Percentiles rank a stretch among this genome's conserved stretches.
phyloP scores from a whole-genome alignment of 78 protist species.

The Dictyostelium capitatum region DNA sequence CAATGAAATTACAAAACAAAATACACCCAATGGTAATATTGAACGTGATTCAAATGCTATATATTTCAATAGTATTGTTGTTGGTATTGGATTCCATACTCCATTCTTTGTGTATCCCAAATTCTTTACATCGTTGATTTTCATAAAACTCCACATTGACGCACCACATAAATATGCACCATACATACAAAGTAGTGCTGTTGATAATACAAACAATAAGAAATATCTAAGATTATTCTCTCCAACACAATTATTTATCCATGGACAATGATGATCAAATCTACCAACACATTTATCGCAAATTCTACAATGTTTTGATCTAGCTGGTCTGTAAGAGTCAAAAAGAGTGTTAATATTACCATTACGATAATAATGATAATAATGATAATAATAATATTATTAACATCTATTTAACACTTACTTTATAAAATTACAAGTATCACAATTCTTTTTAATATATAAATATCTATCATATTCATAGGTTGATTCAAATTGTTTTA shows the following conservation, averaged over 20 bases:
- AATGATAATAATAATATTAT: background rate
- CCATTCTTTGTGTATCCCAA: constrained; percentile 36
- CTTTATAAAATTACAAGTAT: constrained; percentile 66
- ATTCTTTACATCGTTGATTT: constrained; percentile 25
- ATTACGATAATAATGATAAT: background rate
- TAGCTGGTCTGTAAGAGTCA: constrained; percentile 52
- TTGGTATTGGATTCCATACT: constrained; percentile 45
- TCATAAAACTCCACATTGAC: constrained; percentile 19
- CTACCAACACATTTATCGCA: constrained; percentile 82
- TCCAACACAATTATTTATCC: constrained; percentile 85
- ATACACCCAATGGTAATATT: constrained; percentile 71
- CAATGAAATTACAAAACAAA: constrained; percentile 72
- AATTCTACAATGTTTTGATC: constrained; percentile 88
- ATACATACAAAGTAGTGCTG: constrained; percentile 54
- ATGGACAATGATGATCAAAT: constrained; percentile 85
- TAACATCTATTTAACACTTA: background rate
- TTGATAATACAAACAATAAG: constrained; percentile 46
- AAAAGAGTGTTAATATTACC: background rate
- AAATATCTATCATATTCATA: constrained; percentile 44
- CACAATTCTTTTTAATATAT: constrained; percentile 56
- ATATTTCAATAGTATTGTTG: constrained; percentile 28
- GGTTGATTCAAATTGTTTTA: background rate
- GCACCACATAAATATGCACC: constrained; percentile 63
- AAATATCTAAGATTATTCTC: constrained; percentile 69
- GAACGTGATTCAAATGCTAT: constrained; percentile 39